Evolutionary conservation across 495 filamentous ascomycete species (phyloP), one percentile per base, ranked within the genome.

Genomic region (Letharia lupina): DNA sequence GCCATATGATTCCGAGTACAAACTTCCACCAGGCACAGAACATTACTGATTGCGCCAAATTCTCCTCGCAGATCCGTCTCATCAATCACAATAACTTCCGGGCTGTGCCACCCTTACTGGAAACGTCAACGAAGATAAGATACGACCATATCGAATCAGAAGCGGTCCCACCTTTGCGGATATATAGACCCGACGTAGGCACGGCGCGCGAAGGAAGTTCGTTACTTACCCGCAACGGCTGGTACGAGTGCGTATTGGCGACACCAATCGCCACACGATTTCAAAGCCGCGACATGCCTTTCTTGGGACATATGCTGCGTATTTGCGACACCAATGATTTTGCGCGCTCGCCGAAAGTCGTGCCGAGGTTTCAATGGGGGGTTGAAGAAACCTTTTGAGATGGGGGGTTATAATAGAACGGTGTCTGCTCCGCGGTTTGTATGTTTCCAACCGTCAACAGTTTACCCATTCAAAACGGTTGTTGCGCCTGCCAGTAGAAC

Each of bases 311-410:
- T 16, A 3, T 6, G 11, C 23, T 0, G 13, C 28, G 12, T 20
- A 56, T 56, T 56, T 6, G 52, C 52, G 52, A 56, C 52, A 56
- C 52, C 31, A 56, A 35, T 35, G 52, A 56, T 35, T 56, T 16
- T 12, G 4, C 23, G 52, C 52, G 52, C 8, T 56, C n/a, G n/a
- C n/a, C 13, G 31, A 33, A 39, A 35, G 12, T 5, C 52, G 52
- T 56, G 52, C 52, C 52, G 52, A 35, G 52, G 28, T 33, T 56
- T 33, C 31, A 0, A 35, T 56, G 52, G 52, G 52, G 52, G 52
- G 1, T 31, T 15, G 48, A 33, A 31, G 1, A 39, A 39, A 39
- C 1, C 1, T 1, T 39, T 39, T 39, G 8, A 39, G 37, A 39
- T 39, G 37, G 37, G 3, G 18, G 3, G 4, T 1, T 13, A 52